Conservation (phyloP, 306 rosid species). For the Elaeagnus macrophylla region DNA sequence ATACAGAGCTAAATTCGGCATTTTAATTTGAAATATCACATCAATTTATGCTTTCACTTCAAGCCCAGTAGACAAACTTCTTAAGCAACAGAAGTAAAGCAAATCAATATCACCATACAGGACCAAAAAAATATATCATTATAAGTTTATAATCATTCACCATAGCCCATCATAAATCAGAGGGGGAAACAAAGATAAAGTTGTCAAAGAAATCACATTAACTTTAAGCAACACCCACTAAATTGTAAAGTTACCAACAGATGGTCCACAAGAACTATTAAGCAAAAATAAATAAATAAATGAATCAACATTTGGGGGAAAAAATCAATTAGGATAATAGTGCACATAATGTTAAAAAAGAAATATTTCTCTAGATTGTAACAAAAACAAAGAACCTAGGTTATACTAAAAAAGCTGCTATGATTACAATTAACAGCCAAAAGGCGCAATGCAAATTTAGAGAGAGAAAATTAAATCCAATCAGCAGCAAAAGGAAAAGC, state of each 20-base stretch:
- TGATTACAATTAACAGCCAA: slow-evolving; percentile 3
- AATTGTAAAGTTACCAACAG: too few relatives aligned
- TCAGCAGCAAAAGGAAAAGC: slow-evolving; percentile 17
- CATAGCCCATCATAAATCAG: neutral
- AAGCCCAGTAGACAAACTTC: slow-evolving; percentile 4
- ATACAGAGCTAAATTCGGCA: slow-evolving; percentile 18
- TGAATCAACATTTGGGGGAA: neutral
- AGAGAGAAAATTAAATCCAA: slow-evolving; percentile 27
- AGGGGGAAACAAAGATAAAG: slow-evolving; percentile 4
- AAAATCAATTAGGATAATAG: slow-evolving; percentile 3
- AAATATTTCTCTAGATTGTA: slow-evolving; percentile 2
- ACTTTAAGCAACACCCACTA: neutral
- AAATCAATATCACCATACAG: neutral
- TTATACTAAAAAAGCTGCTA: slow-evolving; percentile 20
- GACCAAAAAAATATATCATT: too few relatives aligned
- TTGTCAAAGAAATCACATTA: slow-evolving; percentile 7
- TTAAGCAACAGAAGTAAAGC: neutral
- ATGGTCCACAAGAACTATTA: neutral
- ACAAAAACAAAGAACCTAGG: slow-evolving; percentile 25
- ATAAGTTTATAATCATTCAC: too few relatives aligned
- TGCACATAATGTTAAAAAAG: neutral
- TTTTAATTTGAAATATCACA: slow-evolving; percentile 25
- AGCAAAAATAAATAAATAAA: too few relatives aligned
- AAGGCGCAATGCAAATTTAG: slow-evolving; percentile 24
- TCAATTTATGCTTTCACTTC: slow-evolving; percentile 23